Conservation (phyloP, 1,284 basidiomycete species). For the Pisolithus thermaeus region DNA sequence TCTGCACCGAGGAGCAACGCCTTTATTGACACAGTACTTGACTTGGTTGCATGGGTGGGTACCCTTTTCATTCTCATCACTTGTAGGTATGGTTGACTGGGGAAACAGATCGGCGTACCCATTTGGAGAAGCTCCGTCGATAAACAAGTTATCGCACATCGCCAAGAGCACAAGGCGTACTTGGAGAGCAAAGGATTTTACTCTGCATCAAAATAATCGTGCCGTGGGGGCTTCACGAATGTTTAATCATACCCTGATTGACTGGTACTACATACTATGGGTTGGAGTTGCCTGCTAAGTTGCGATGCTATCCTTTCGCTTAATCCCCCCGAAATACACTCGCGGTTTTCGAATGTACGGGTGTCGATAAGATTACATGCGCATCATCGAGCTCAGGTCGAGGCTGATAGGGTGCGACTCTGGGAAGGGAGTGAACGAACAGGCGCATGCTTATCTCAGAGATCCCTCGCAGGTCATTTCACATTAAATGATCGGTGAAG, state of each 20-base stretch:
- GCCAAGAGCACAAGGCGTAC: constrained; percentile 14
- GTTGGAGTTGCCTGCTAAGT: too few species aligned
- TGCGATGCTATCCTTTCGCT: too few species aligned
- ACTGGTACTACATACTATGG: too few species aligned
- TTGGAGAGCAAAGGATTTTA: constrained; percentile 12
- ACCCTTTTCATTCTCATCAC: background rate
- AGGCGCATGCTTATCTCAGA: too few species aligned
- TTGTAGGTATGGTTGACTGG: background rate
- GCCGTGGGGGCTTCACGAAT: too few species aligned
- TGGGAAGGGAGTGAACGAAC: too few species aligned
- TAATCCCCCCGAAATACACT: too few species aligned
- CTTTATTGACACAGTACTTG: constrained; percentile 3
- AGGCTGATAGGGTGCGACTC: too few species aligned
- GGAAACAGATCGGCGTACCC: constrained; percentile 9
- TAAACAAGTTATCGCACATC: constrained; percentile 8
- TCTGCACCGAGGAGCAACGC: constrained; percentile 44
- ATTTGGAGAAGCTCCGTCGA: constrained; percentile 12
- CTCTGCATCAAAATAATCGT: background rate
- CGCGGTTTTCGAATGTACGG: too few species aligned
- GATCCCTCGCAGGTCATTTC: too few species aligned
- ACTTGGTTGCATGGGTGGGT: constrained; percentile 6
- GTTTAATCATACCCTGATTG: too few species aligned
- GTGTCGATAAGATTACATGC: too few species aligned
- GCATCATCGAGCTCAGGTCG: background rate
- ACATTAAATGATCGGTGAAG: background rate